Percentiles rank a stretch among this genome's conserved stretches.
These are phyloP conservation scores for Epichloe aotearoae DNA, from an alignment of 2,329 filamentous ascomycete genomes.

Conservation along the genomic window DNA sequence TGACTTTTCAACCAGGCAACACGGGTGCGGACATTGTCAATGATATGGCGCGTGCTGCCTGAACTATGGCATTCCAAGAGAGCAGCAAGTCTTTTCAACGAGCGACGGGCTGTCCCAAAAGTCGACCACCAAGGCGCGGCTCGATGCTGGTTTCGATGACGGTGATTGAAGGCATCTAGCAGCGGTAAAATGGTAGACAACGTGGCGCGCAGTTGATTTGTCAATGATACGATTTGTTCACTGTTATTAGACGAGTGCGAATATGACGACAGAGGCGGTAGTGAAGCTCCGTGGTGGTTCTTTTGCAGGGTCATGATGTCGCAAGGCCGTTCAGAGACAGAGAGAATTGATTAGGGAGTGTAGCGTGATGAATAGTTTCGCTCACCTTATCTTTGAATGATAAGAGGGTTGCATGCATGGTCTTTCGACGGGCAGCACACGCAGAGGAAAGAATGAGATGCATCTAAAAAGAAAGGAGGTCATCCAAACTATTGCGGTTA, in stretches of 20 bases:
- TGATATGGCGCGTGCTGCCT: neutral
- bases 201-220: conserved; percentile 11
- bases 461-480: too few relatives aligned
- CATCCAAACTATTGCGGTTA: too few relatives aligned
- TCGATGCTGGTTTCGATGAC: conserved; percentile 86
- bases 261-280: neutral
- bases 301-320: neutral
- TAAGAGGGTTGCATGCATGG: too few relatives aligned
- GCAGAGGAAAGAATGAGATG: too few relatives aligned
- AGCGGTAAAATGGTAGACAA: conserved; percentile 34
- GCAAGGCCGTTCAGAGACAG: neutral
- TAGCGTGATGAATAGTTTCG: neutral
- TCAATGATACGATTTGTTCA: conserved; percentile 4
- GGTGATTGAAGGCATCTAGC: conserved; percentile 62
- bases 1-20: conserved; percentile 18
- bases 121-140: conserved; percentile 67
- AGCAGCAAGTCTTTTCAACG: conserved; percentile 39
- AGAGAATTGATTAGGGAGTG: neutral
- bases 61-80: conserved; percentile 4
- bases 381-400: too few relatives aligned
- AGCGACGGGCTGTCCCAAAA: conserved; percentile 58
- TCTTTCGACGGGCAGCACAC: too few relatives aligned
- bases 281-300: neutral
- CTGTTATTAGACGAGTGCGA: neutral
- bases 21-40: conserved; percentile 7